Percentiles rank a stretch among this genome's conserved stretches.
phyloP scores from a whole-genome alignment of 495 filamentous ascomycete species.

The Lasiosphaeris hirsuta region DNA sequence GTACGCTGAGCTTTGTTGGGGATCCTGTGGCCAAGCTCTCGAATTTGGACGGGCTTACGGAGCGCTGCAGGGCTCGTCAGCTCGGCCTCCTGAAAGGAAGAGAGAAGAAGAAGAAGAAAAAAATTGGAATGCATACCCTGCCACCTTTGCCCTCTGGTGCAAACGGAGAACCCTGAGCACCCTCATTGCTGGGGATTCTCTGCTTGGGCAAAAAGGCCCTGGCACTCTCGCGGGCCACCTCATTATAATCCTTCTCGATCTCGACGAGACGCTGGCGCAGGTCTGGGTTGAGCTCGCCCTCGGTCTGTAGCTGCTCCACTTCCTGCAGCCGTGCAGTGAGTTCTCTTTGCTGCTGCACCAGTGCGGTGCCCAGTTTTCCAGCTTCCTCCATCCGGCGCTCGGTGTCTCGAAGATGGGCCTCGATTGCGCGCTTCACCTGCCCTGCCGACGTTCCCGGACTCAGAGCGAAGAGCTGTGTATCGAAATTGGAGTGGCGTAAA shows the following conservation, averaged over 20 bases:
- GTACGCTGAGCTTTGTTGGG: conserved; percentile 84
- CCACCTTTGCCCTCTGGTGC: conserved; percentile 51
- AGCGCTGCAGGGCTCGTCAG: conserved; percentile 49
- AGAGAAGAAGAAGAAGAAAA: too few species aligned
- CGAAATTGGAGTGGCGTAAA: conserved; percentile 75
- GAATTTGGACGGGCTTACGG: conserved; percentile 73
- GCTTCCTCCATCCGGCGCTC: conserved; percentile 88
- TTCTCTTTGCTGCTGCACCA: conserved; percentile 79
- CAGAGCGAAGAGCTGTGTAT: conserved; percentile 73
- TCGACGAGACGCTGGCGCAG: conserved; percentile 78
- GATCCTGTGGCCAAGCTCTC: conserved; percentile 81
- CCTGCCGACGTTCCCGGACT: conserved; percentile 73
- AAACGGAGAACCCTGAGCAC: conserved; percentile 60
- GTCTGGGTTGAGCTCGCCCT: conserved; percentile 79
- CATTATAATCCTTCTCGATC: conserved; percentile 91
- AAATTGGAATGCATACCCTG: conserved; percentile 44
- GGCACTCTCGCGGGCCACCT: conserved; percentile 85
- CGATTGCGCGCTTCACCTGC: conserved; percentile 81
- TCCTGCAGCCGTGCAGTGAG: conserved; percentile 78
- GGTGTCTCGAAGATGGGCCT: conserved; percentile 88
- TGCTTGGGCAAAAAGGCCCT: conserved; percentile 86
- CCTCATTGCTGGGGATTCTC: conserved; percentile 63
- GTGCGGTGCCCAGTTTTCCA: conserved; percentile 76
- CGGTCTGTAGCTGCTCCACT: conserved; percentile 73
- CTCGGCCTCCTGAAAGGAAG: neutral